Conservation (phyloP, 2,329 filamentous ascomycete species). For the Coniochaeta hoffmannii region DNA sequence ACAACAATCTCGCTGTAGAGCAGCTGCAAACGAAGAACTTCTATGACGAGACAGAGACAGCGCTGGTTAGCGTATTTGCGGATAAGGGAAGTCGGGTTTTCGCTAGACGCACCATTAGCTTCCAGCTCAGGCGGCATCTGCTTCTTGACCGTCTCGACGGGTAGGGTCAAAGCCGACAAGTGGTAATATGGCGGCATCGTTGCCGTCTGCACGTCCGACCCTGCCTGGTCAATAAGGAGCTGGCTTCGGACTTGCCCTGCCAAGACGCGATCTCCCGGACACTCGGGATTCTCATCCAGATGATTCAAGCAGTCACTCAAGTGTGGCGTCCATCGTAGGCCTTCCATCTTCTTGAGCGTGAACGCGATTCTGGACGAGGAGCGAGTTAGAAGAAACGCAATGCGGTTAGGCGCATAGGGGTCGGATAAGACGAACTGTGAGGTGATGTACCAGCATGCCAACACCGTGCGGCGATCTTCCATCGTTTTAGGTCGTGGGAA, state of each 20-base stretch:
- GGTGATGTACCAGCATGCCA: constrained; percentile 38
- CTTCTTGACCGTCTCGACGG: constrained; percentile 16
- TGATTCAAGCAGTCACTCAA: constrained; percentile 49
- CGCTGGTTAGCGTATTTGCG: too few relatives aligned
- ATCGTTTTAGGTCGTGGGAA: constrained; percentile 29
- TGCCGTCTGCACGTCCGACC: constrained; percentile 10
- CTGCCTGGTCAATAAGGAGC: constrained; percentile 27
- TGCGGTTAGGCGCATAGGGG: background rate
- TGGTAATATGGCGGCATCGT: constrained; percentile 15
- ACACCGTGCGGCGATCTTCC: constrained; percentile 40
- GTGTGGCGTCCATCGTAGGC: constrained; percentile 48
- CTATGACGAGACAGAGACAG: constrained; percentile 15
- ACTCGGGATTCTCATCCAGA: constrained; percentile 37
- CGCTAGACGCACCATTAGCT: constrained; percentile 14
- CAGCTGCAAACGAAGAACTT: constrained; percentile 25
- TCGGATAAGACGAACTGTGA: constrained; percentile 24
- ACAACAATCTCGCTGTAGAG: constrained; percentile 28
- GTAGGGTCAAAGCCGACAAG: constrained; percentile 14
- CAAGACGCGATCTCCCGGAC: constrained; percentile 41
- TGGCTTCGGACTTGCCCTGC: constrained; percentile 32
- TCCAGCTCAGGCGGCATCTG: constrained; percentile 15
- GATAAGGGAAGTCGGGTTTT: too few relatives aligned
- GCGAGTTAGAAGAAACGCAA: constrained; percentile 4
- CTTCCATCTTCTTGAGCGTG: constrained; percentile 36
- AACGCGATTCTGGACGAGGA: constrained; percentile 13